These are phyloP conservation scores for Aspergillus sp. DNA, from an alignment of 2,329 filamentous ascomycete species.

Conservation along the genomic window DNA sequence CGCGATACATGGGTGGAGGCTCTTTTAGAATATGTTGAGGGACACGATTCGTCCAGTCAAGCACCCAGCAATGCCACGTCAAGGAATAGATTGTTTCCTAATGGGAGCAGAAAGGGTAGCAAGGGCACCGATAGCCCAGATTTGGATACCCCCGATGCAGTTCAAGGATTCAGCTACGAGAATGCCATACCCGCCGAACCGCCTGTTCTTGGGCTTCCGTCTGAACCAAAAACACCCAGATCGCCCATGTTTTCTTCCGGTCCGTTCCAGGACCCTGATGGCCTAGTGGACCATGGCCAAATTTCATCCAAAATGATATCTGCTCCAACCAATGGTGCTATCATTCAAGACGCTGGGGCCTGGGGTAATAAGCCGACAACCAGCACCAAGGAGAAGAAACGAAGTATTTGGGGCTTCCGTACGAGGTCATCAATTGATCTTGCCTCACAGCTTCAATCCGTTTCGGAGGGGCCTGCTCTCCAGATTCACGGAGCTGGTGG, in stretches of 20 bases:
- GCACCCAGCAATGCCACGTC: conserved; percentile 25
- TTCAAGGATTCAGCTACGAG: conserved; percentile 60
- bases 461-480: conserved; percentile 44
- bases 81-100: conserved; percentile 33
- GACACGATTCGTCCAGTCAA: conserved; percentile 34
- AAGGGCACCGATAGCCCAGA: conserved; percentile 47
- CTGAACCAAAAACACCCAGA: conserved; percentile 36
- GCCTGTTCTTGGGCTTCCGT: conserved; percentile 54
- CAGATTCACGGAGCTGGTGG: conserved; percentile 55
- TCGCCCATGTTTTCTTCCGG: conserved; percentile 40
- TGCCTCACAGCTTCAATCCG: conserved; percentile 42
- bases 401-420: conserved; percentile 67
- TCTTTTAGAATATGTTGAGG: conserved; percentile 84
- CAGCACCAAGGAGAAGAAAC: conserved; percentile 79
- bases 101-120: conserved; percentile 33
- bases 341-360: conserved; percentile 79
- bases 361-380: conserved; percentile 79
- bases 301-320: conserved; percentile 67
- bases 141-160: conserved; percentile 35
- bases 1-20: conserved; percentile 93
- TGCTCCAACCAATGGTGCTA: conserved; percentile 78
- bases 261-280: conserved; percentile 34
- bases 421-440: conserved; percentile 73
- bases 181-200: conserved; percentile 62
- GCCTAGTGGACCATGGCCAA: conserved; percentile 33